phyloP scores from a whole-genome alignment of 2,329 filamentous ascomycete genomes.

The Fusarium mangiferae region DNA sequence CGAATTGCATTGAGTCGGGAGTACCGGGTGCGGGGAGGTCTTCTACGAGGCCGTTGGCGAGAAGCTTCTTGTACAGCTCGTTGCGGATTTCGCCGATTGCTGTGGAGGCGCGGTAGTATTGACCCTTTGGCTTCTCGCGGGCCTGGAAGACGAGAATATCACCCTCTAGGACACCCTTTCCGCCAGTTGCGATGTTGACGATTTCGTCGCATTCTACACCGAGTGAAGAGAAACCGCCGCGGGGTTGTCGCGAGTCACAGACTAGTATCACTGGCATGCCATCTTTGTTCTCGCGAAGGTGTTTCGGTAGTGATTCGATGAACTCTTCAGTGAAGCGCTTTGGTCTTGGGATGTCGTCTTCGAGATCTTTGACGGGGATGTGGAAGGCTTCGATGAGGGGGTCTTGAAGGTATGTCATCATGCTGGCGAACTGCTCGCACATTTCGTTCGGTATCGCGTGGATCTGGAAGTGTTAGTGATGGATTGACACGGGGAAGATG shows the following conservation, averaged over 20 bases:
- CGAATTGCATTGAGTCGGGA: conserved; percentile 67
- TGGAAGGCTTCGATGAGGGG: conserved; percentile 81
- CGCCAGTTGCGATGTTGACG: conserved; percentile 43
- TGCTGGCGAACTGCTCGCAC: conserved; percentile 73
- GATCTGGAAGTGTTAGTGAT: conserved; percentile 60
- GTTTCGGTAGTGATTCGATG: conserved; percentile 70
- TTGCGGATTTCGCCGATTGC: conserved; percentile 77
- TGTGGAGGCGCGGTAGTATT: conserved; percentile 68
- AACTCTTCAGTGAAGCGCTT: conserved; percentile 73
- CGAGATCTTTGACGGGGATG: conserved; percentile 62
- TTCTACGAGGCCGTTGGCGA: neutral
- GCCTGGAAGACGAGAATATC: conserved; percentile 87
- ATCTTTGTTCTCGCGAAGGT: conserved; percentile 74
- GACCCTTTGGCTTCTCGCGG: conserved; percentile 71
- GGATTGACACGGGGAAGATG: fast-evolving
- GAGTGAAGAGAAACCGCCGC: conserved; percentile 80
- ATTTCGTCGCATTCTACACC: conserved; percentile 74
- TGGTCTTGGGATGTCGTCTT: conserved; percentile 63
- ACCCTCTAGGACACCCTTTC: conserved; percentile 65
- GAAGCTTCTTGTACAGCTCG: conserved; percentile 73
- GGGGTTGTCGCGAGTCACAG: conserved; percentile 76
- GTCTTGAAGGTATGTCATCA: conserved; percentile 75
- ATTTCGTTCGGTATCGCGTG: conserved; percentile 66
- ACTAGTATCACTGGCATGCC: conserved; percentile 85
- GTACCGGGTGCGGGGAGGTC: neutral